Percentiles rank a stretch among this genome's conserved stretches.
Conservation (phyloP, 2,329 filamentous ascomycete genomes). For the Davidsoniella neocaledoniae region DNA sequence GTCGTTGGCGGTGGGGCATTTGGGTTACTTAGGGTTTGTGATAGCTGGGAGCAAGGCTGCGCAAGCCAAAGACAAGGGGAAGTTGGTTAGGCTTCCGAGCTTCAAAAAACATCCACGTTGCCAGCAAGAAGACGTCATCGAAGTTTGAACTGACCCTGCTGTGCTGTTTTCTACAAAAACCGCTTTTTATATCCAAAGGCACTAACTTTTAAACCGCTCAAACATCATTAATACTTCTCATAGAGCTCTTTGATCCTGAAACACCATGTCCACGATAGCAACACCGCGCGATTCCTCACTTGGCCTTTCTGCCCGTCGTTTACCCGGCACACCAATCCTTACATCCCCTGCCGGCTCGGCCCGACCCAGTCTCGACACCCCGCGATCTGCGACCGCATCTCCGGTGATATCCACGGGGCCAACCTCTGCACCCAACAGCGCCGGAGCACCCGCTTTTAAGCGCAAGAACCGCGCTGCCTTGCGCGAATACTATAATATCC, state of each 20-base stretch:
- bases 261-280: constrained; percentile 47
- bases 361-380: constrained; percentile 54
- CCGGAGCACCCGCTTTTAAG: constrained; percentile 21
- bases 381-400: constrained; percentile 42
- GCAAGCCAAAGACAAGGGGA: too few relatives aligned
- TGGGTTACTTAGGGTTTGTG: neutral
- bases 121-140: neutral
- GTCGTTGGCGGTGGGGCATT: neutral
- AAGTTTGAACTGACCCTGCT: too few relatives aligned
- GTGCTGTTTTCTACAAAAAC: too few relatives aligned
- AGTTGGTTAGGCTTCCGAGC: neutral
- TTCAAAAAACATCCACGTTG: neutral
- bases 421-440: constrained; percentile 14
- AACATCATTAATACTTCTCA: neutral
- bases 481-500: constrained; percentile 84
- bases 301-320: constrained; percentile 27
- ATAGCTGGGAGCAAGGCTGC: neutral
- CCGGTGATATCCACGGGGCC: constrained; percentile 19
- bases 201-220: constrained; percentile 1
- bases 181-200: neutral
- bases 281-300: constrained; percentile 42
- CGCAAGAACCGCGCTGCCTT: constrained; percentile 67
- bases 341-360: constrained; percentile 52
- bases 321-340: constrained; percentile 28
- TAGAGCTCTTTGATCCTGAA: neutral